These are phyloP conservation scores for Aspergillus taichungensis DNA, from an alignment of 495 filamentous ascomycete genomes.

Conservation along the genomic window DNA sequence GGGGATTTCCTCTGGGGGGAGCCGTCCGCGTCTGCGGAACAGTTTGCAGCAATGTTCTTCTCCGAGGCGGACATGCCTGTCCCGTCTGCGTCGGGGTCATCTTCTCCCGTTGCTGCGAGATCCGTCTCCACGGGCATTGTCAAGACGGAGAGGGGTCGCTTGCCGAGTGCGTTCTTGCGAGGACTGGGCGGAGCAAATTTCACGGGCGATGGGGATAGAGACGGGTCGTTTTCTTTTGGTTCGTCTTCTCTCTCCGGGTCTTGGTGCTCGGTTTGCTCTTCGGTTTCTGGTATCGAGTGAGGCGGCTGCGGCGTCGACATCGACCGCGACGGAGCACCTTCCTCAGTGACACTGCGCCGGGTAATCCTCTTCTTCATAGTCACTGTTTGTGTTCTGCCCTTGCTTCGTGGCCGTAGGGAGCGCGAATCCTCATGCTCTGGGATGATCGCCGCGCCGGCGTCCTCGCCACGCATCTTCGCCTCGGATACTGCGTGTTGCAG, in stretches of 20 bases:
- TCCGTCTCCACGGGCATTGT: conserved; percentile 25
- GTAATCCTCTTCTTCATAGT: conserved; percentile 18
- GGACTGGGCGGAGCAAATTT: conserved; percentile 20
- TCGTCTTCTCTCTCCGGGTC: conserved; percentile 3
- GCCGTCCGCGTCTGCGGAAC: conserved; percentile 1
- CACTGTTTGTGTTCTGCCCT: conserved; percentile 14
- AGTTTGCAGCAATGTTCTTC: conserved; percentile 35
- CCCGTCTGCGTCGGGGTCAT: conserved; percentile 7
- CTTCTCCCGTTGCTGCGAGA: conserved; percentile 7
- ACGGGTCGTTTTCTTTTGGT: conserved; percentile 44
- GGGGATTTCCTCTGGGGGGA: conserved; percentile 22
- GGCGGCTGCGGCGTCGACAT: not conserved
- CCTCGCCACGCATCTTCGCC: conserved; percentile 54
- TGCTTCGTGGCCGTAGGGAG: conserved; percentile 17
- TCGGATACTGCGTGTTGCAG: conserved; percentile 38
- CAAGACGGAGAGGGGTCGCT: conserved; percentile 36
- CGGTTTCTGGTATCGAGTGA: conserved; percentile 1
- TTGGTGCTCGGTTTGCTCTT: conserved; percentile 1
- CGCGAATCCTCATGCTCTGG: conserved; percentile 13
- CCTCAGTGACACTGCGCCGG: not conserved
- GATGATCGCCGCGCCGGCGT: conserved; percentile 20
- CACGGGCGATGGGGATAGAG: conserved; percentile 31
- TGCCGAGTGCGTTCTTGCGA: conserved; percentile 28
- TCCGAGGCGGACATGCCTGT: conserved; percentile 26
- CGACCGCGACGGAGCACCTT: too few relatives aligned